Conservation (phyloP, 2,329 filamentous ascomycete genomes). For the Alternaria atra region DNA sequence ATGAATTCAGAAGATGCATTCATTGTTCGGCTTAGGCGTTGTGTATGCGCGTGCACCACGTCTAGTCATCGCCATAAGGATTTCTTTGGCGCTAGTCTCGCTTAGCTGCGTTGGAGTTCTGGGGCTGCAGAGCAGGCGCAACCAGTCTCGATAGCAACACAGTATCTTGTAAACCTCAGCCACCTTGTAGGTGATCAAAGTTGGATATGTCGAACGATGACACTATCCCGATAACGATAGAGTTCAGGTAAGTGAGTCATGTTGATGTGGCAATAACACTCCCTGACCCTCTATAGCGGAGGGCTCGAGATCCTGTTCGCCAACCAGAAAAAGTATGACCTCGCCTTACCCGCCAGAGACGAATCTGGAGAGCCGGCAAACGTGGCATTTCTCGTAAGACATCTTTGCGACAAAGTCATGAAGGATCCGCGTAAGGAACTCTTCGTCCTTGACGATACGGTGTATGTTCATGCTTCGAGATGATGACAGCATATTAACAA, state of each 20-base stretch:
- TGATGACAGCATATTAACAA: slow-evolving; percentile 21
- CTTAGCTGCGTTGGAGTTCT: slow-evolving; percentile 24
- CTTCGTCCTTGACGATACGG: slow-evolving; percentile 85
- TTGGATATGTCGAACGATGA: slow-evolving; percentile 33
- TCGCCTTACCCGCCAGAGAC: slow-evolving; percentile 72
- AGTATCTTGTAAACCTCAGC: neutral
- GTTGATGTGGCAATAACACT: neutral
- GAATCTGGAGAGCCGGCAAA: slow-evolving; percentile 69
- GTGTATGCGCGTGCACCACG: slow-evolving; percentile 22
- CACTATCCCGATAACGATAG: slow-evolving; percentile 70
- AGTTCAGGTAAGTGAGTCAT: slow-evolving; percentile 67
- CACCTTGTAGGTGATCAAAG: slow-evolving; percentile 16
- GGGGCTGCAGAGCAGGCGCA: slow-evolving; percentile 14
- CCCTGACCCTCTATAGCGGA: slow-evolving; percentile 63
- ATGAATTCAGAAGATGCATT: slow-evolving; percentile 60
- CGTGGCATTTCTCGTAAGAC: slow-evolving; percentile 77
- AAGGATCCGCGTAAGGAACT: slow-evolving; percentile 84
- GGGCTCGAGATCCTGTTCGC: slow-evolving; percentile 95
- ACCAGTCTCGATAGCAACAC: neutral
- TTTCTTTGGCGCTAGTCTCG: slow-evolving; percentile 46
- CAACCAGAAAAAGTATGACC: slow-evolving; percentile 75
- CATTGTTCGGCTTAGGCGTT: slow-evolving; percentile 37
- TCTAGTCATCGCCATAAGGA: slow-evolving; percentile 36
- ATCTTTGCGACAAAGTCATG: slow-evolving; percentile 85
- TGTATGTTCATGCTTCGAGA: slow-evolving; percentile 67